Base-by-base conservation (phyloP, 1,284 basidiomycete species). In the Trametes hirsuta region DNA sequence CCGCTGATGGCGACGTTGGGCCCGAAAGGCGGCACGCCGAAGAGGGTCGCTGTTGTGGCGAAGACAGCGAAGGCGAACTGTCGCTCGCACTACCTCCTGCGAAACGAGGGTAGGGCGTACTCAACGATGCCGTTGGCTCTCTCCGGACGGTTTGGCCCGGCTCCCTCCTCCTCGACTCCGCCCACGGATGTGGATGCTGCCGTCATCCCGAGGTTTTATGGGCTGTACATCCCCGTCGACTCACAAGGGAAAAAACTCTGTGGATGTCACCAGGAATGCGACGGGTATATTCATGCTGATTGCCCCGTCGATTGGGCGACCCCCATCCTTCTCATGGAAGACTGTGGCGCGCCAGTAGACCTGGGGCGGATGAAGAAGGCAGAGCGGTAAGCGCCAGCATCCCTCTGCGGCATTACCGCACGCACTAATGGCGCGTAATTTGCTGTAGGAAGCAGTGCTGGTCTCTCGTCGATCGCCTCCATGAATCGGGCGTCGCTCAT, bases 171-270 rank as follows among this genome's bases (percentile, higher is more conserved):
- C 30, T 30, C 30, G 30, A 8, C 30, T 8, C 30, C 8, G 30
- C 30, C 30, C 53, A 62, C 75, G 30, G 42, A 57, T 8, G 62
- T 68, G 14, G 80, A 81, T 61, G 4, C 54, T 57, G 14, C 83
- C 0, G 63, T 84, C 34, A 78, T 82, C 5, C 83, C 84, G 14
- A 80, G 81, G 66, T 84, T 79, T 65, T 85, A 81, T 64, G 83
- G 84, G 1, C 81, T 80, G 65, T 84, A 84, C 67, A 68, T 73
- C 6, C 77, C 78, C 1, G 9, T 50, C 34, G 25, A 21, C 21
- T 10, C 24, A 22, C 30, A 63, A 46, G 61, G 65, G 10, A 58
- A 51, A 35, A 34, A 11, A 39, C 37, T 35, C 22, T 61, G 53
- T 44, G 46, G 39, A 18, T 39, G 34, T n/a, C 63, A 59, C 40